Evolutionary conservation across 805 yeast species (phyloP).

Genomic region (Yamadazyma sp.): DNA sequence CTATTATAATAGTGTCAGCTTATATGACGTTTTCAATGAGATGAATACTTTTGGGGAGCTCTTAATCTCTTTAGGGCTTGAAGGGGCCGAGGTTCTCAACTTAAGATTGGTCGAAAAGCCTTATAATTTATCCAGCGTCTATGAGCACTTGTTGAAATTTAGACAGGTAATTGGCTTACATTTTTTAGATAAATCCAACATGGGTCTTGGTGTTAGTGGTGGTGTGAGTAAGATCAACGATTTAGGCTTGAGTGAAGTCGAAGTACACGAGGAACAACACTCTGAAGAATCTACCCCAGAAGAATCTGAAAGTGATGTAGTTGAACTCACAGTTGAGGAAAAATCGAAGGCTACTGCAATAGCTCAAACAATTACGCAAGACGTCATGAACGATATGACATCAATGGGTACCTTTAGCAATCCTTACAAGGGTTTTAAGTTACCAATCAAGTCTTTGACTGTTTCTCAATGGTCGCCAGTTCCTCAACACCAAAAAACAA

Average conservation of each 20-base stretch:
- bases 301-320: conserved; percentile 12
- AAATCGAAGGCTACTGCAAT: conserved; percentile 11
- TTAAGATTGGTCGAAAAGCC: conserved; percentile 52
- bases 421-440: conserved; percentile 27
- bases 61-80: conserved; percentile 19
- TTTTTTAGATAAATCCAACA: conserved; percentile 43
- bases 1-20: conserved; percentile 30
- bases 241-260: conserved; percentile 38
- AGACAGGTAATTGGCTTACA: conserved; percentile 62
- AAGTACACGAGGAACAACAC: conserved; percentile 16
- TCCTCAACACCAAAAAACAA: conserved; percentile 54
- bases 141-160: conserved; percentile 60
- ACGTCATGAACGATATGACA: conserved; percentile 14
- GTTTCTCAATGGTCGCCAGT: conserved; percentile 89
- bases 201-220: conserved; percentile 39
- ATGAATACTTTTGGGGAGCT: conserved; percentile 27
- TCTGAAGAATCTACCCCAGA: conserved; percentile 15
- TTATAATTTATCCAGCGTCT: conserved; percentile 60
- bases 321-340: conserved; percentile 1
- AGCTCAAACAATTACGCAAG: background rate
- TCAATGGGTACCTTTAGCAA: conserved; percentile 30
- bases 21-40: conserved; percentile 30
- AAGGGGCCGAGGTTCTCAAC: conserved; percentile 28
- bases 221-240: conserved; percentile 53
- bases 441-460: conserved; percentile 56